Base-by-base conservation (phyloP, 2,329 filamentous ascomycete species). In the Botrytis porri region DNA sequence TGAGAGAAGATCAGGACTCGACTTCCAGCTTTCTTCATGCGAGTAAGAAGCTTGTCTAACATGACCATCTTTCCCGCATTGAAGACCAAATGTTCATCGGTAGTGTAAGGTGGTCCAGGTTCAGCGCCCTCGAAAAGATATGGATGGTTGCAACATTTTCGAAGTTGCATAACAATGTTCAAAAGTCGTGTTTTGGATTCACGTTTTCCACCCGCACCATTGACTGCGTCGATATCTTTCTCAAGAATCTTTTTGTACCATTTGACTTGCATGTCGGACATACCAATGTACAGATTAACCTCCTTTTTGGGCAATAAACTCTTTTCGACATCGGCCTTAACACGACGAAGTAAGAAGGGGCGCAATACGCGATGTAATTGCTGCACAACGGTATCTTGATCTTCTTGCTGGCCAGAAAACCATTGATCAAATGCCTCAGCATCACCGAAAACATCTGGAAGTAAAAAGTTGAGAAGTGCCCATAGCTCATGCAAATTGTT, bases 191-290 rank as follows among this genome's bases (percentile, higher is more conserved):
- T 99, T 85, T 99, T 99, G 45, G 95, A 98, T 83, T 99, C 96
- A 74, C 95, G 92, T 84, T 98, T 99, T 69, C 96, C 96, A 76
- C 92, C 94, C 43, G 95, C 96, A 75, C 96, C 96, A 78, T 99
- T 99, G 79, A 99, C 95, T 22, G 96, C 96, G 82, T 99, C 96
- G 75, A 99, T 99, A 80, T 99, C 96, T 84, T 98, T 99, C 80
- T 99, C 96, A 4, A 99, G 86, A 78, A 99, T 99, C 85, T 98
- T 98, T 82, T 97, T 93, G 81, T 99, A 99, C 95, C 96, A 99
- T 81, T 96, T 97, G 77, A 98, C 89, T 82, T 99, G 96, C 96
- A 99, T 99, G 73, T 98, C 95, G 0, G 96, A 95, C 95, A 99
- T 98, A 77, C 95, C 96, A 77, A 99, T 92, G 81, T 98, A 99